A percentile compares a stretch with the other conserved stretches of the same genome.
Evolutionary conservation across 208 protist species (phyloP).

Genomic region (Blechomonas ayalai): DNA sequence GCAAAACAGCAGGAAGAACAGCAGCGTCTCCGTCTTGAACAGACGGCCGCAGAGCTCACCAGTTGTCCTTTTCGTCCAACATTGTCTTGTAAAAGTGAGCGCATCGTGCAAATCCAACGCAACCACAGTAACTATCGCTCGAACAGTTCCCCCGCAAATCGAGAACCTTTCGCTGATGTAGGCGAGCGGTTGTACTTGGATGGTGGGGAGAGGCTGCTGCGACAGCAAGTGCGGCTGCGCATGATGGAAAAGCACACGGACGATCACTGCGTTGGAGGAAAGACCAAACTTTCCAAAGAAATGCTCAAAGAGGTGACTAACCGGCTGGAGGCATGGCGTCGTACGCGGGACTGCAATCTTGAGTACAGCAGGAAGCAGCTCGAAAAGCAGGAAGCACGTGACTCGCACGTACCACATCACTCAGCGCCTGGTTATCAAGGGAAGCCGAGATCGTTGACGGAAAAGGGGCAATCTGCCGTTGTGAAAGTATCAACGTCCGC

Average conservation of each 20-base stretch:
- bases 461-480: too few relatives aligned
- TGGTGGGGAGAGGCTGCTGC: constrained; percentile 56
- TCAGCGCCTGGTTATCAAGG: background rate
- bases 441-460: background rate
- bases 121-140: too few relatives aligned
- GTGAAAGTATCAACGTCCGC: too few relatives aligned
- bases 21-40: constrained; percentile 16
- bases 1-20: constrained; percentile 16
- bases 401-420: too few relatives aligned
- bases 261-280: constrained; percentile 29
- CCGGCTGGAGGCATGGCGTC: constrained; percentile 52
- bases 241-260: constrained; percentile 19
- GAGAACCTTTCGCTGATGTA: constrained; percentile 43
- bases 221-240: constrained; percentile 64
- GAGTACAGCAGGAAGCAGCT: constrained; percentile 17
- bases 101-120: constrained; percentile 18
- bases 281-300: constrained; percentile 18
- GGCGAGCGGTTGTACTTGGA: constrained; percentile 74
- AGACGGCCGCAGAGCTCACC: constrained; percentile 16
- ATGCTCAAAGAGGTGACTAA: constrained; percentile 21
- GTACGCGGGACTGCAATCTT: constrained; percentile 18
- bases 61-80: constrained; percentile 55
- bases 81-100: constrained; percentile 23
- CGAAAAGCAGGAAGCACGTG: too few relatives aligned
- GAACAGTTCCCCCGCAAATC: too few relatives aligned